Conservation (phyloP, 139 green algal genomes). For the Tetraselmis chui region DNA sequence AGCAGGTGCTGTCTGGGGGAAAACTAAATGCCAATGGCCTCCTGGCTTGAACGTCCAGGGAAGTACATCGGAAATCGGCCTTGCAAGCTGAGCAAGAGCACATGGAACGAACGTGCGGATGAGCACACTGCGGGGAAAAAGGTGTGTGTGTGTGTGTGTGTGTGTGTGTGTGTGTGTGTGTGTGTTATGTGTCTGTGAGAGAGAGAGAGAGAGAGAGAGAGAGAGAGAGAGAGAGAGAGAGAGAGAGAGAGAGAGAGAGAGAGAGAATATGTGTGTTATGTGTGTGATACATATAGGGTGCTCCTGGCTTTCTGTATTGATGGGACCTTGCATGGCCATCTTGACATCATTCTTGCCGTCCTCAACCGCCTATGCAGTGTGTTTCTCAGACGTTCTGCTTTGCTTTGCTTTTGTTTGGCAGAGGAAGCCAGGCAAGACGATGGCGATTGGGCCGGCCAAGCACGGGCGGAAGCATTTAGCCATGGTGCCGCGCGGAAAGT, state of each 20-base stretch:
- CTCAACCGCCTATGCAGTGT: background rate
- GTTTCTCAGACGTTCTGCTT: background rate
- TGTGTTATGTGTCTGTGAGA: too few species aligned
- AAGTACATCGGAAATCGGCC: slow-evolving; percentile 64
- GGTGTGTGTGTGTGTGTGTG: too few species aligned
- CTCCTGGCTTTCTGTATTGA: background rate
- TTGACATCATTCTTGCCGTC: too few species aligned
- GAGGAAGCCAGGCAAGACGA: background rate
- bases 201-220: too few species aligned
- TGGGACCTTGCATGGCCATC: too few species aligned
- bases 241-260: too few species aligned
- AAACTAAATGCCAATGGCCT: background rate
- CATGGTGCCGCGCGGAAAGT: too few species aligned
- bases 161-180: too few species aligned
- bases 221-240: too few species aligned
- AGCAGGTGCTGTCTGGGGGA: background rate
- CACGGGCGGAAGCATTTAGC: background rate
- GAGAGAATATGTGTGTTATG: too few species aligned
- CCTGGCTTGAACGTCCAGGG: background rate
- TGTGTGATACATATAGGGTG: background rate
- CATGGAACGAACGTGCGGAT: slow-evolving; percentile 56
- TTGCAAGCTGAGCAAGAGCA: slow-evolving; percentile 74
- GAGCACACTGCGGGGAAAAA: background rate
- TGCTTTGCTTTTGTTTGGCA: background rate
- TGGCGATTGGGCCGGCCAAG: background rate